Base-by-base conservation (phyloP, 2,329 filamentous ascomycete species). In the Aureobasidium pullulans region DNA sequence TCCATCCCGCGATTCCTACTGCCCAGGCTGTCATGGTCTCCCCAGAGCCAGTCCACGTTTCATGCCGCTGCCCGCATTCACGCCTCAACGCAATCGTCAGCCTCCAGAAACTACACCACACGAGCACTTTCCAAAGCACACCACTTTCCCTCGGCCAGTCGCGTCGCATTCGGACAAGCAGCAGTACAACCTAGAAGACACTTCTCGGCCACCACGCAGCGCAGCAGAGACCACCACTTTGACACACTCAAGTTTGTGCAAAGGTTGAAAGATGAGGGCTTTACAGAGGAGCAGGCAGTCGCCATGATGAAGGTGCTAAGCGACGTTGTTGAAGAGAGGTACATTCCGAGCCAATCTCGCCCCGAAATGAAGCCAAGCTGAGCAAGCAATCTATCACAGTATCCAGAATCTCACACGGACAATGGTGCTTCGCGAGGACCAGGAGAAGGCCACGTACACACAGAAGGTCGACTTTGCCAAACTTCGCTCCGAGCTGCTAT, bases 221-320 rank as follows among this genome's bases (percentile, higher is more conserved):
- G 77, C 53, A 71, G 73, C 56, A 84, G 88, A 64, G 92, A 96
- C 68, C 94, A 99, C 74, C 92, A 99, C 74, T 99, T 99, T 71
- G 94, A 99, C 75, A 99, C 94, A 0, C 83, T 99, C 63, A 96
- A 96, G 76, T 96, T 99, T 71, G 92, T 99, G 40, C 90, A 96
- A 75, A 82, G 90, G 56, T 79, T 99, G 42, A 86, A 93, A 72
- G 84, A 84, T 65, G 94, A 99, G 72, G 94, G 94, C 0, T 96
- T 97, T 73, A 96, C 90, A 28, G 93, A 97, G 73, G 88, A 92
- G 66, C 94, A 99, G 75, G 87, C 92, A 2, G 91, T 90, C 29
- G 93, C 94, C n/a, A 94, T 96, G 88, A 97, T 99, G 94, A 90
- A 89, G 71, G 90, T 97, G 6, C 79, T 99, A 40, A 92, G 91